Evolutionary conservation across 78 protist species (phyloP).

Genomic region (Planoprotostelium fungivorum): DNA sequence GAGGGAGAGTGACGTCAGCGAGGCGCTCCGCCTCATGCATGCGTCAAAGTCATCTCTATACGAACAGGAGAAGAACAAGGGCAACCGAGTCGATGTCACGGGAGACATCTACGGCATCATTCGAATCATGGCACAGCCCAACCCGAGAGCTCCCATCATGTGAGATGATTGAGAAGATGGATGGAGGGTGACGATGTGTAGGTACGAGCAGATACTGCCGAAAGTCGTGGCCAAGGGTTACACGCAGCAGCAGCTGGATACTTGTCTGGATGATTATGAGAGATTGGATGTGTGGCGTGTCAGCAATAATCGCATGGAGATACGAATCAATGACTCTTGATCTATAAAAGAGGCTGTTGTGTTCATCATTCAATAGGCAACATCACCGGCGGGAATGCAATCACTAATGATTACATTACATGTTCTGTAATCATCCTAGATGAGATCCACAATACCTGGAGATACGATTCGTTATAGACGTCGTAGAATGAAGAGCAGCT

Average conservation of each 20-base stretch:
- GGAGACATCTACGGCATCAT: constrained; percentile 28
- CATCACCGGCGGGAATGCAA: too few relatives aligned
- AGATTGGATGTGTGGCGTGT: neutral
- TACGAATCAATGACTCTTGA: too few relatives aligned
- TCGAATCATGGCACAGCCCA: neutral
- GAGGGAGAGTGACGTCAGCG: constrained; percentile 70
- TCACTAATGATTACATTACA: too few relatives aligned
- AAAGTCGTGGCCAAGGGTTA: constrained; percentile 18
- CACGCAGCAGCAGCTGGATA: constrained; percentile 7
- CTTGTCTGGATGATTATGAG: constrained; percentile 5
- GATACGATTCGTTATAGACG: too few relatives aligned
- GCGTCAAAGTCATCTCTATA: constrained; percentile 58
- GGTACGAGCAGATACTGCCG: constrained; percentile 15
- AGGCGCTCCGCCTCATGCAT: constrained; percentile 84
- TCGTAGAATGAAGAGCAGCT: too few relatives aligned
- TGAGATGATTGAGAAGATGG: constrained; percentile 4
- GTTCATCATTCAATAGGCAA: too few relatives aligned
- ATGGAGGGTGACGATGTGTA: constrained; percentile 3
- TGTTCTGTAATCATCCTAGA: too few relatives aligned
- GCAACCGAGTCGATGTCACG: constrained; percentile 20
- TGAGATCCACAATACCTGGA: too few relatives aligned
- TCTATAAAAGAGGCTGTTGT: too few relatives aligned
- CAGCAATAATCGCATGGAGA: neutral
- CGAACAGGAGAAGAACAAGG: constrained; percentile 5
- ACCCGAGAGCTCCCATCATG: neutral